Percentiles rank a stretch among this genome's conserved stretches.
phyloP scores from a whole-genome alignment of 2,329 filamentous ascomycete genomes.

The Xylariomycetidae sp. region DNA sequence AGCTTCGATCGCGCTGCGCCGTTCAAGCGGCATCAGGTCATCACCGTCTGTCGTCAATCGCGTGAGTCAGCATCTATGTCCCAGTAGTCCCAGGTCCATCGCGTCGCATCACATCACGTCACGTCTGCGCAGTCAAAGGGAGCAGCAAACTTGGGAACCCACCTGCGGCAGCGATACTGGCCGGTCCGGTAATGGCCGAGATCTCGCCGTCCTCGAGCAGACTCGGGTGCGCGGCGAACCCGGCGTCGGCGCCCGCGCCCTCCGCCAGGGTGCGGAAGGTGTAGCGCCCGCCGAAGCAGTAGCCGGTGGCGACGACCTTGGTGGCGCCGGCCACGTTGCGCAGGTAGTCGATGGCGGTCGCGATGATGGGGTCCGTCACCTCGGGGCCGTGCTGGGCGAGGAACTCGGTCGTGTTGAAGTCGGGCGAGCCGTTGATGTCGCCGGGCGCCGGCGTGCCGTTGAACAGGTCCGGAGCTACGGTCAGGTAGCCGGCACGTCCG shows the following conservation, averaged over 20 bases:
- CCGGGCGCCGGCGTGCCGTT: constrained; percentile 26
- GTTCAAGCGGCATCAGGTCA: constrained; percentile 49
- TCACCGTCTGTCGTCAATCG: too few species aligned
- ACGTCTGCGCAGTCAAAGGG: too few species aligned
- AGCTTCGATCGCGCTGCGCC: constrained; percentile 54
- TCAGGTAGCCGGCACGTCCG: constrained; percentile 30
- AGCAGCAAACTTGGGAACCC: too few species aligned
- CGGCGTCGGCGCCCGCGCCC: constrained; percentile 51
- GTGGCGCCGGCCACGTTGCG: constrained; percentile 43
- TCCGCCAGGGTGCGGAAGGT: constrained; percentile 47
- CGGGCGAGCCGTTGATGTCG: constrained; percentile 23
- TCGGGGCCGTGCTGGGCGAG: constrained; percentile 33
- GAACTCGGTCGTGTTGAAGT: constrained; percentile 20
- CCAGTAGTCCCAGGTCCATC: too few species aligned
- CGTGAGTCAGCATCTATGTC: too few species aligned
- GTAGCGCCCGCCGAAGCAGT: constrained; percentile 62
- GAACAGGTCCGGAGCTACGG: constrained; percentile 30
- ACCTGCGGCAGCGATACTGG: constrained; percentile 60
- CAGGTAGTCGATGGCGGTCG: constrained; percentile 41
- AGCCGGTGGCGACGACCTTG: constrained; percentile 54
- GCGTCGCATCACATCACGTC: too few species aligned
- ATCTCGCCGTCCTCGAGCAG: constrained; percentile 58
- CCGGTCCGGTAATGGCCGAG: constrained; percentile 48
- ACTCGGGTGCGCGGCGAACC: constrained; percentile 61
- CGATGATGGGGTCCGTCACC: constrained; percentile 42